These are phyloP conservation scores for Misopates orontium DNA, from an alignment of 257 asterid species.

Conservation along the genomic window DNA sequence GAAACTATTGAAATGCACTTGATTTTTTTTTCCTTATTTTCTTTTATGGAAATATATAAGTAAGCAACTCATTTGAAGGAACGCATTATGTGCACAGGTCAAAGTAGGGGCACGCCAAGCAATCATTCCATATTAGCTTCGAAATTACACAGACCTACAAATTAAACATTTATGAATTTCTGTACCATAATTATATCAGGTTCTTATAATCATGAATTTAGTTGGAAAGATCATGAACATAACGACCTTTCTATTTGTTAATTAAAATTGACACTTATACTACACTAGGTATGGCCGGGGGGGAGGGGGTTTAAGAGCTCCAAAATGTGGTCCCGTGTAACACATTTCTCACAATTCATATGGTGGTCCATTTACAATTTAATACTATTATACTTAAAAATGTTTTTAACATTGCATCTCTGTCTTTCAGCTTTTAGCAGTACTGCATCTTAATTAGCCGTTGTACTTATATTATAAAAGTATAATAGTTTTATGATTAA, in stretches of 20 bases:
- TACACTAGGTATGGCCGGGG: conserved; percentile 10
- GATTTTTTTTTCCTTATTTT: not conserved
- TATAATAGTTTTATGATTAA: not conserved
- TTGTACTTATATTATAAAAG: conserved; percentile 3
- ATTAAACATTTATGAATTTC: conserved; percentile 10
- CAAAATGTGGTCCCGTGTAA: conserved; percentile 23
- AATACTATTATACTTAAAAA: not conserved
- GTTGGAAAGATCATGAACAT: conserved; percentile 24
- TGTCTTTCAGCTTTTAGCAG: conserved; percentile 34
- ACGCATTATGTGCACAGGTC: conserved; percentile 22
- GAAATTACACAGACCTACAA: conserved; percentile 20
- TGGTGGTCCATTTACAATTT: conserved; percentile 23
- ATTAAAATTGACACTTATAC: not conserved
- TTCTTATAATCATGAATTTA: conserved; percentile 8
- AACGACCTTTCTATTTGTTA: not conserved
- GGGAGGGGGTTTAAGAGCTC: not conserved
- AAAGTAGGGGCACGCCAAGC: conserved; percentile 37
- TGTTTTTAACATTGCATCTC: conserved; percentile 29
- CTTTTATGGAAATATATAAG: not conserved
- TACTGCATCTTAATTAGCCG: not conserved
- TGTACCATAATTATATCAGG: conserved; percentile 19
- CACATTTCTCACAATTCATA: conserved; percentile 2
- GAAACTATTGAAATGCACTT: not conserved
- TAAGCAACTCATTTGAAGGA: conserved; percentile 8
- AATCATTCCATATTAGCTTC: conserved; percentile 39